Evolutionary conservation across 2,329 filamentous ascomycete genomes (phyloP), one percentile per base, ranked within the genome.

Genomic region (Thelonectria olida): DNA sequence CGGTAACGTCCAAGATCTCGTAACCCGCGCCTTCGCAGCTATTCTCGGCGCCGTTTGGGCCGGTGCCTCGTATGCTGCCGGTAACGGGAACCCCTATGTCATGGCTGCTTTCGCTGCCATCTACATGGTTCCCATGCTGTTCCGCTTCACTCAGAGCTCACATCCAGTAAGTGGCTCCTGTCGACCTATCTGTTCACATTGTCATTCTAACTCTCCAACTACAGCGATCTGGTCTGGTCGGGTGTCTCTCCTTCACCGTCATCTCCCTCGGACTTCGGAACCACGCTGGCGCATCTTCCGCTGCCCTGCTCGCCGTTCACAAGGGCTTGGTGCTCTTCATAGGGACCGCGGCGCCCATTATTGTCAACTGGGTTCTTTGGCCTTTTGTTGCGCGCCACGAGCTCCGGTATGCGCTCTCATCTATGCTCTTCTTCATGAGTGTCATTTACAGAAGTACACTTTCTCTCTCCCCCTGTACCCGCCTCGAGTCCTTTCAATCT

Each of bases 351-450:
- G 78, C 82, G 1, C 84, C 85, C 1, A 78, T 88, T 10, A 62
- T 85, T 1, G 80, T 87, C 13, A 88, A 87, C 64, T 88, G 85
- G 85, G 67, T 85, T 12, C 74, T 88, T 4, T 88, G 86, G 86
- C 86, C 86, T 2, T 88, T 88, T 63, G 80, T 88, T 5, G 85
- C 86, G 10, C 79, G 86, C 12, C 85, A 87, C 65, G 85, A 88
- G 69, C 78, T 88, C 13, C 76, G 85, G 20, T 84, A 82, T 59
- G 84, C 84, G 0, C 71, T 87, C 2, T 84, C 85, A 1, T 77
- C 80, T 2, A 88, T 86, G 83, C 76, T 88, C 65, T 83, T 87
- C 49, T 86, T 86, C 66, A 80, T 82, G 59, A 85, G 84, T 58
- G 81, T 88, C 60, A 79, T 87, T 7, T 88, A 88, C 68, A 77